Conservation (phyloP, 148 eudicot species). For the Silene latifolia region DNA sequence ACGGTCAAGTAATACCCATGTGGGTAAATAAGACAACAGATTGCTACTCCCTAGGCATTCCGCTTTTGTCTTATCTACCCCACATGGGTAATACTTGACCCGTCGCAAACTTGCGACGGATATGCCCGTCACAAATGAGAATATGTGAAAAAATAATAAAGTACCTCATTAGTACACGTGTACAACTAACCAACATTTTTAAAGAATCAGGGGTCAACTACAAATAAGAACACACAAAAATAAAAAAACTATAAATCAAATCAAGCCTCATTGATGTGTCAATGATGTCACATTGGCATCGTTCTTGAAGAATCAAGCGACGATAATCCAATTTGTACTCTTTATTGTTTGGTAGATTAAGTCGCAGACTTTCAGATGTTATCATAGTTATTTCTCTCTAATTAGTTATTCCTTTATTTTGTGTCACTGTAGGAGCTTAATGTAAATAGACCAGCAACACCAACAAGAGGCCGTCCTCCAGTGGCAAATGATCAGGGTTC, state of each 20-base stretch:
- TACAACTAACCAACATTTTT: neutral
- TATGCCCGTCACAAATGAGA: too few relatives aligned
- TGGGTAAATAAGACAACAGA: too few relatives aligned
- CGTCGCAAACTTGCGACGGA: too few relatives aligned
- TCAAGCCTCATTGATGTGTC: neutral
- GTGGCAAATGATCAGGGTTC: slow-evolving; percentile 81
- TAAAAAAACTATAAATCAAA: too few relatives aligned
- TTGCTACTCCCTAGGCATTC: too few relatives aligned
- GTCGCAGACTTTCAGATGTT: neutral
- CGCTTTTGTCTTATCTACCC: too few relatives aligned
- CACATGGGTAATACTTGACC: too few relatives aligned
- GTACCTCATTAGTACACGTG: neutral
- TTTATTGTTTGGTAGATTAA: neutral
- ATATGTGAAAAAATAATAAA: too few relatives aligned
- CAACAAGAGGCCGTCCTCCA: slow-evolving; percentile 99
- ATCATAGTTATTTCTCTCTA: neutral
- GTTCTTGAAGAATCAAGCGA: neutral
- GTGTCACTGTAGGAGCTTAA: slow-evolving; percentile 63
- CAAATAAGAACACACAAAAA: neutral
- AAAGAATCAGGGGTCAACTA: too few relatives aligned
- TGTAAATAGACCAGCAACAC: slow-evolving; percentile 95
- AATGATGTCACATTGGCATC: neutral
- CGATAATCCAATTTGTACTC: neutral
- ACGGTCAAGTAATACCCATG: too few relatives aligned
- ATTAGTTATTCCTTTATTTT: neutral